Conservation (phyloP, 179 eudicot genomes). For the Camellia oleifera region DNA sequence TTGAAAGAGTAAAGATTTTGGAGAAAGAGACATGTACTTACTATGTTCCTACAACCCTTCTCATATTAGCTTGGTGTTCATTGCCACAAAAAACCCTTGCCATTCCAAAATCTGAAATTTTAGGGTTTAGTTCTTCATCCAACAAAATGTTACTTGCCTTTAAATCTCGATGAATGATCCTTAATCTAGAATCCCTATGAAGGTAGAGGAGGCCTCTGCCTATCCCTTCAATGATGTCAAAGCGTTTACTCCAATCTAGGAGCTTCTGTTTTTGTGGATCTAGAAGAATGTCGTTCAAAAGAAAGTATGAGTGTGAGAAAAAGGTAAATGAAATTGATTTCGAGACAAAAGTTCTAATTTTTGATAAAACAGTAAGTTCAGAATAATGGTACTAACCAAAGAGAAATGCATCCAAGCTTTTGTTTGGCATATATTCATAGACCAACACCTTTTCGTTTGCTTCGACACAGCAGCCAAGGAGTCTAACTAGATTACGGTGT, state of each 20-base stretch:
- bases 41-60: conserved; percentile 47
- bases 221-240: conserved; percentile 36
- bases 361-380: background rate
- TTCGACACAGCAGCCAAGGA: conserved; percentile 38
- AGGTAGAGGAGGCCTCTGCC: conserved; percentile 55
- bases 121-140: conserved; percentile 37
- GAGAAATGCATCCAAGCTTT: conserved; percentile 34
- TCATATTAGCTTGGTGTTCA: conserved; percentile 39
- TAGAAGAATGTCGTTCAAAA: background rate
- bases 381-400: conserved; percentile 17
- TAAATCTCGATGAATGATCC: conserved; percentile 42
- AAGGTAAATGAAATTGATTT: background rate
- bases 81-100: conserved; percentile 43
- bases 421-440: conserved; percentile 41
- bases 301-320: background rate
- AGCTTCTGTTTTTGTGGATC: conserved; percentile 22
- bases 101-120: conserved; percentile 55
- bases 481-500: conserved; percentile 38
- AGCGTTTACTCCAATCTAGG: conserved; percentile 38
- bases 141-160: conserved; percentile 41
- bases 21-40: conserved; percentile 12
- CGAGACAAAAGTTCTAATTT: background rate
- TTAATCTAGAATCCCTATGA: conserved; percentile 46
- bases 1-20: background rate
- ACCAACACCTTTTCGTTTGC: conserved; percentile 33